These are phyloP conservation scores for Juglanconis oblonga DNA, from an alignment of 2,329 filamentous ascomycete species.

Conservation along the genomic window DNA sequence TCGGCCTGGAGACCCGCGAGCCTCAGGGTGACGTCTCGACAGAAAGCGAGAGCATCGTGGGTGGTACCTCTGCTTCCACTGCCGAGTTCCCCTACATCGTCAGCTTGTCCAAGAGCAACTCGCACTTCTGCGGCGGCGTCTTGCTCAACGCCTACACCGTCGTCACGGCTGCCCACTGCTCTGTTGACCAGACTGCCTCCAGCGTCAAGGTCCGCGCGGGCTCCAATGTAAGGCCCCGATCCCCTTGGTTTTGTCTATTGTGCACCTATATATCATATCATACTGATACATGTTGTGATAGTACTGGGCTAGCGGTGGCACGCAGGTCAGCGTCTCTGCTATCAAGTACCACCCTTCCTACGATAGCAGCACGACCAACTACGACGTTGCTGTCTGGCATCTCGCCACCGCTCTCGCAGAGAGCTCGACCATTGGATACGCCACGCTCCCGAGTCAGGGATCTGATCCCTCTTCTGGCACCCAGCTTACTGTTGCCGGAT, in stretches of 20 bases:
- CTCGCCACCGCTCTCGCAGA: constrained; percentile 24
- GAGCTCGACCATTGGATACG: constrained; percentile 26
- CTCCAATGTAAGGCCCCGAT: constrained; percentile 9
- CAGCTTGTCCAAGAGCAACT: constrained; percentile 19
- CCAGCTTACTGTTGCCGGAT: constrained; percentile 25
- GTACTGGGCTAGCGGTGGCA: constrained; percentile 27
- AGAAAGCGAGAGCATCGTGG: constrained; percentile 1
- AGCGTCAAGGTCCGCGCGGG: constrained; percentile 27
- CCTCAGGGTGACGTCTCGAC: background rate
- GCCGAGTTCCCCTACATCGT: constrained; percentile 33
- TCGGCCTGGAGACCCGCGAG: constrained; percentile 1
- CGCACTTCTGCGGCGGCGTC: constrained; percentile 28
- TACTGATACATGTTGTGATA: background rate
- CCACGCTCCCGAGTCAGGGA: constrained; percentile 22
- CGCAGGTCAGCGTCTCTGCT: constrained; percentile 22
- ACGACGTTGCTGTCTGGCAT: constrained; percentile 30
- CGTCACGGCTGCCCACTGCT: constrained; percentile 31
- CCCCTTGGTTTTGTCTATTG: background rate
- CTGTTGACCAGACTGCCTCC: constrained; percentile 17
- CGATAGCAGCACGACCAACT: constrained; percentile 18
- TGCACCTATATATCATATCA: background rate
- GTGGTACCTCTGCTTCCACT: constrained; percentile 6
- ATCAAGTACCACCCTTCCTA: constrained; percentile 26
- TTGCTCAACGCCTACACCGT: constrained; percentile 31
- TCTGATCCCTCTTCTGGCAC: constrained; percentile 25